These are phyloP conservation scores for Roridomyces roridus DNA, from an alignment of 768 basidiomycete genomes.

Conservation along the genomic window DNA sequence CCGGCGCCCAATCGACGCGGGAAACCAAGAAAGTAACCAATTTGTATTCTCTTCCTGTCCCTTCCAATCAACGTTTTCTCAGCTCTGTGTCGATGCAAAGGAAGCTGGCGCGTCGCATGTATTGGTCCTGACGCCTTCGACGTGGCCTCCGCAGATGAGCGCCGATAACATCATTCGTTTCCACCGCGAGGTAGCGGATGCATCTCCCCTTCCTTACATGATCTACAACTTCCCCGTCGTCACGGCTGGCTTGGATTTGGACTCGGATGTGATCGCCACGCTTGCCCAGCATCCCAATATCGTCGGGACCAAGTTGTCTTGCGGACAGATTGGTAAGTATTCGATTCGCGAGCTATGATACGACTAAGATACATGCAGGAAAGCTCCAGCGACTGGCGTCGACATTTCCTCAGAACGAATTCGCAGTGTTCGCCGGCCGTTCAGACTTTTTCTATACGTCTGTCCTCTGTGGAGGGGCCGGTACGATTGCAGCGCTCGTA, in stretches of 20 bases:
- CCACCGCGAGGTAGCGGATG: slow-evolving; percentile 58
- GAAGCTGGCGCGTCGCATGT: slow-evolving; percentile 84
- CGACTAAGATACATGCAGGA: slow-evolving; percentile 3
- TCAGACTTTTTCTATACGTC: slow-evolving; percentile 73
- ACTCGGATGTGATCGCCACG: slow-evolving; percentile 74
- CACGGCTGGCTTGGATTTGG: slow-evolving; percentile 83
- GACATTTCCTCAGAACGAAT: slow-evolving; percentile 55
- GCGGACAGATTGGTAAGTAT: slow-evolving; percentile 70
- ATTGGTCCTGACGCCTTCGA: slow-evolving; percentile 76
- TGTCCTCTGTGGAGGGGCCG: slow-evolving; percentile 66
- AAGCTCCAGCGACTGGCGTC: slow-evolving; percentile 81
- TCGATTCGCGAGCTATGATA: background rate
- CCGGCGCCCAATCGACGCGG: slow-evolving; percentile 80
- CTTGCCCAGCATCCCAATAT: slow-evolving; percentile 84
- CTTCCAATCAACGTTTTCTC: background rate
- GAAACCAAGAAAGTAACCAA: slow-evolving; percentile 59
- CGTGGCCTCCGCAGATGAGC: slow-evolving; percentile 72
- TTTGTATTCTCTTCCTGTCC: background rate
- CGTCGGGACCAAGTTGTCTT: slow-evolving; percentile 86
- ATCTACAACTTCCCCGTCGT: slow-evolving; percentile 89
- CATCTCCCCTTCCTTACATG: slow-evolving; percentile 41
- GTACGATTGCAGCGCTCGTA: slow-evolving; percentile 68
- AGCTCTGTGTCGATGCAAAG: slow-evolving; percentile 72
- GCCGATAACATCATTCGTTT: slow-evolving; percentile 67
- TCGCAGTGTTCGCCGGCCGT: slow-evolving; percentile 79